Evolutionary conservation across 1,139 yeast genomes (phyloP).

Genomic region (Suhomyces guaymorum): DNA sequence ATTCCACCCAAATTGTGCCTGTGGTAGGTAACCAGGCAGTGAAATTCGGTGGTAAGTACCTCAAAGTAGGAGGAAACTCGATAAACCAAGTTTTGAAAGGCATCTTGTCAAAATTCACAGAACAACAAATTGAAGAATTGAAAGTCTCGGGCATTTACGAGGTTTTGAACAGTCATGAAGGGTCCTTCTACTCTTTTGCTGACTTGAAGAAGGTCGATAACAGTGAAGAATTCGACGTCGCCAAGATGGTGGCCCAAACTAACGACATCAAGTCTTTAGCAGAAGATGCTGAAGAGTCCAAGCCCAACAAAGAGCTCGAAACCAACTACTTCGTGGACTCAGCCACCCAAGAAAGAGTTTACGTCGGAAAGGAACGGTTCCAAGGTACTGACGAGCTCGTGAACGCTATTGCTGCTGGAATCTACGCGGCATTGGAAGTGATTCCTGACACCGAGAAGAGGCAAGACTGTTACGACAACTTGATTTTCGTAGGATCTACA

Average conservation of each 20-base stretch:
- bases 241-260: slow-evolving; percentile 79
- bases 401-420: slow-evolving; percentile 51
- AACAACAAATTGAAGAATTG: slow-evolving; percentile 67
- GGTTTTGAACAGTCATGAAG: slow-evolving; percentile 59
- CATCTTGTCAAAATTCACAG: slow-evolving; percentile 58
- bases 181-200: slow-evolving; percentile 59
- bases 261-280: slow-evolving; percentile 45
- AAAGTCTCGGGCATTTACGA: slow-evolving; percentile 78
- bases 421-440: slow-evolving; percentile 53
- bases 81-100: slow-evolving; percentile 57
- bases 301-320: slow-evolving; percentile 62
- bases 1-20: slow-evolving; percentile 75
- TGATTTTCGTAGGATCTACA: slow-evolving; percentile 78
- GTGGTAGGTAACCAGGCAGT: slow-evolving; percentile 69
- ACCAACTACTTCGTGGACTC: slow-evolving; percentile 65
- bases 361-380: slow-evolving; percentile 85
- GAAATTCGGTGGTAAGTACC: slow-evolving; percentile 52
- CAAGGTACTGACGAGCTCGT: slow-evolving; percentile 69
- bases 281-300: slow-evolving; percentile 31
- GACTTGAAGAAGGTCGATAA: slow-evolving; percentile 41
- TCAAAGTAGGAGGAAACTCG: slow-evolving; percentile 60
- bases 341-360: slow-evolving; percentile 48
- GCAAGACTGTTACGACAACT: slow-evolving; percentile 85
- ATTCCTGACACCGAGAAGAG: slow-evolving; percentile 71
- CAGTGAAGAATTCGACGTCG: slow-evolving; percentile 83